Evolutionary conservation across 441 rosid genomes (phyloP).

Genomic region (Brassica hybrid): DNA sequence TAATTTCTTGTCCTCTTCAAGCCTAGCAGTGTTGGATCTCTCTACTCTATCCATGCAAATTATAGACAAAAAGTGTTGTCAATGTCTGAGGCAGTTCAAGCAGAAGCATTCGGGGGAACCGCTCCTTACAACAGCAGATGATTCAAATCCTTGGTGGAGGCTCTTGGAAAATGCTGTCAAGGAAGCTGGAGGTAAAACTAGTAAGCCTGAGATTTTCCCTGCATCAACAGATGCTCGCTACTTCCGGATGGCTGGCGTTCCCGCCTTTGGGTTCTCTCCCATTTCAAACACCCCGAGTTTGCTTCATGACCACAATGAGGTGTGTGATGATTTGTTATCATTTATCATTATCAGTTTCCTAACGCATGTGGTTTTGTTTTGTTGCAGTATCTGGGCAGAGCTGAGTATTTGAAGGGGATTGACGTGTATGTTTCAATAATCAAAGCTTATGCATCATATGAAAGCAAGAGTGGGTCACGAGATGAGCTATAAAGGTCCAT

Average conservation of each 20-base stretch:
- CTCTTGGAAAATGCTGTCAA: conserved; percentile 76
- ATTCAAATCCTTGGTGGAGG: conserved; percentile 87
- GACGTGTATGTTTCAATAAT: conserved; percentile 75
- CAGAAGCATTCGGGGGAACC: conserved; percentile 39
- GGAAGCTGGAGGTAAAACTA: conserved; percentile 69
- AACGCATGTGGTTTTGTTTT: conserved; percentile 23
- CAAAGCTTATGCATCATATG: conserved; percentile 64
- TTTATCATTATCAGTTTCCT: not conserved
- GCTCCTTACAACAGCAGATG: conserved; percentile 60
- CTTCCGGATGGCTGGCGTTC: conserved; percentile 68
- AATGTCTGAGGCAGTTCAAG: not conserved
- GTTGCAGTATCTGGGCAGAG: conserved; percentile 76
- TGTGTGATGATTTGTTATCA: conserved; percentile 14
- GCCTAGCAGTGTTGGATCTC: not conserved
- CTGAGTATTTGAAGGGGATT: conserved; percentile 85
- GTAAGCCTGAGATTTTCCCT: conserved; percentile 86
- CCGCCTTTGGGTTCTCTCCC: conserved; percentile 93
- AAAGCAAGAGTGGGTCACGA: conserved; percentile 42
- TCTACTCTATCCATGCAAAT: not conserved
- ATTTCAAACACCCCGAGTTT: conserved; percentile 89
- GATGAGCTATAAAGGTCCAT: conserved; percentile 56
- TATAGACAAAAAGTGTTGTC: conserved; percentile 3
- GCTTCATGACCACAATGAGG: conserved; percentile 98
- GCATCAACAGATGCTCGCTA: conserved; percentile 88
- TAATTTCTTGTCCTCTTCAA: conserved; percentile 30